phyloP scores from a whole-genome alignment of 345 rosid species.

The Arabidopsis thaliana region TAIR10.1 NC_003070.9:26493501-26494000 shows the following conservation, averaged over 20 bases:
- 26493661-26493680: slow-evolving; percentile 77
- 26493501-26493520: slow-evolving; percentile 52
- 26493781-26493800: slow-evolving; percentile 71
- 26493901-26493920: slow-evolving; percentile 72
- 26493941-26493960: slow-evolving; percentile 78
- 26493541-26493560: slow-evolving; percentile 55
- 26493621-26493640: slow-evolving; percentile 69
- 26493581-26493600: slow-evolving; percentile 65
- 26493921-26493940: slow-evolving; percentile 64
- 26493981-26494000: slow-evolving; percentile 69
- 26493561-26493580: slow-evolving; percentile 66
- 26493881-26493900: slow-evolving; percentile 81
- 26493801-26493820: slow-evolving; percentile 66
- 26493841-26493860: slow-evolving; percentile 97
- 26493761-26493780: slow-evolving; percentile 82
- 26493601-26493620: slow-evolving; percentile 54
- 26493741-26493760: slow-evolving; percentile 74
- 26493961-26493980: slow-evolving; percentile 96
- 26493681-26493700: slow-evolving; percentile 93
- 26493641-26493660: slow-evolving; percentile 90
- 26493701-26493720: slow-evolving; percentile 92
- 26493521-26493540: slow-evolving; percentile 54
- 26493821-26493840: slow-evolving; percentile 78
- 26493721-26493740: slow-evolving; percentile 85
- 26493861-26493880: slow-evolving; percentile 78